Evolutionary conservation across 2,329 filamentous ascomycete genomes (phyloP).

Genomic region (Cladosporium sp.): DNA sequence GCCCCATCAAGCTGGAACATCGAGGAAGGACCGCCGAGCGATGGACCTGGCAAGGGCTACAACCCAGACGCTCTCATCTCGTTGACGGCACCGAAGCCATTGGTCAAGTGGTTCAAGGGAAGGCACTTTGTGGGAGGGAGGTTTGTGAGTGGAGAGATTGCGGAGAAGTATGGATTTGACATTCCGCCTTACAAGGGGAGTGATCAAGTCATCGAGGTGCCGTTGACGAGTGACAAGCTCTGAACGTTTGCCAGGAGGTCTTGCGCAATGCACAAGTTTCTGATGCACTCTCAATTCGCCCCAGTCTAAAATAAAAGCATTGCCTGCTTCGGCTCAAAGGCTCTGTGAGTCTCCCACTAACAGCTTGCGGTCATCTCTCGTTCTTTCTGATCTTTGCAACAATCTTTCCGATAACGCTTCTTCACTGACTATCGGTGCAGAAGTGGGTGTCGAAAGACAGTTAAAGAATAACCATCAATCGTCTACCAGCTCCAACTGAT

Average conservation of each 20-base stretch:
- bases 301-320: too few species aligned
- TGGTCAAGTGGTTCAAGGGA: constrained; percentile 77
- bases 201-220: constrained; percentile 83
- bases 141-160: constrained; percentile 74
- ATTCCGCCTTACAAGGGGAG: constrained; percentile 77
- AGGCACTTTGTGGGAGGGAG: constrained; percentile 90
- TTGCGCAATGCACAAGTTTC: too few species aligned
- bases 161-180: constrained; percentile 81
- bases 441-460: too few species aligned
- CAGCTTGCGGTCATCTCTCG: too few species aligned
- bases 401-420: too few species aligned
- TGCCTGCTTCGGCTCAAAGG: too few species aligned
- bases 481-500: too few species aligned
- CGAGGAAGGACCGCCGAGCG: constrained; percentile 72
- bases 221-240: constrained; percentile 44
- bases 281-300: too few species aligned
- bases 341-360: too few species aligned
- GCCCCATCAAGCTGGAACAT: constrained; percentile 95
- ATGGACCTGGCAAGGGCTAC: constrained; percentile 74
- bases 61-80: constrained; percentile 78
- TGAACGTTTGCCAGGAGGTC: constrained; percentile 26
- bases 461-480: too few species aligned
- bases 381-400: too few species aligned
- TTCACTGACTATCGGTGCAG: too few species aligned
- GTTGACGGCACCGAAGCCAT: constrained; percentile 87